Conservation (phyloP, 2,329 filamentous ascomycete species). For the Ilyonectria sp. region DNA sequence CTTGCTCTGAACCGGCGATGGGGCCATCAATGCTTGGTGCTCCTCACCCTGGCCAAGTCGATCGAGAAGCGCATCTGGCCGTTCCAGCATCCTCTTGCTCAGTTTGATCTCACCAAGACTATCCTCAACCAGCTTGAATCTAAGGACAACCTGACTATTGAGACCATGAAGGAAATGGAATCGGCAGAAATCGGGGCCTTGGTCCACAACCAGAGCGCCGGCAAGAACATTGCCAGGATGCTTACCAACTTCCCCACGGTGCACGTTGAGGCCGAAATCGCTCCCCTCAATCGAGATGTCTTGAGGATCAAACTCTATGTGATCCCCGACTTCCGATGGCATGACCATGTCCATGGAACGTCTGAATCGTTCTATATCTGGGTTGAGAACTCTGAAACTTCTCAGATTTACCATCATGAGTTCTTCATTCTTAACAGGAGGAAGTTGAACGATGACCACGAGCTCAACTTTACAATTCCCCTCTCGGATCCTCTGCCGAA, state of each 20-base stretch:
- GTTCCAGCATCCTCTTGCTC: constrained; percentile 93
- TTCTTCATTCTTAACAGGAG: constrained; percentile 93
- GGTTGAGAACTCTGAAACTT: constrained; percentile 98
- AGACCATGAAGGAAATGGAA: constrained; percentile 93
- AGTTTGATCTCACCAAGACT: constrained; percentile 91
- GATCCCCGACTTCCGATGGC: constrained; percentile 94
- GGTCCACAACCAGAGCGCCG: constrained; percentile 92
- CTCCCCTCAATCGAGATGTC: constrained; percentile 94
- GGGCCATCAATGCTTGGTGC: constrained; percentile 94
- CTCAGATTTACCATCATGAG: constrained; percentile 97
- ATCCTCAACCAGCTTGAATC: constrained; percentile 88
- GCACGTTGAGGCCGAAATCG: constrained; percentile 92
- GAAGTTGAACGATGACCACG: constrained; percentile 96
- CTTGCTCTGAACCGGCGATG: constrained; percentile 95
- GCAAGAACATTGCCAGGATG: constrained; percentile 83
- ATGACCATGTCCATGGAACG: constrained; percentile 91
- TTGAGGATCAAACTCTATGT: constrained; percentile 90
- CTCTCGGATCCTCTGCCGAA: constrained; percentile 92
- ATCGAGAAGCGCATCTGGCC: constrained; percentile 98
- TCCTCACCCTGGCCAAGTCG: constrained; percentile 94
- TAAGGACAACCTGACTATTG: constrained; percentile 83
- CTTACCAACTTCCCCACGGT: constrained; percentile 94
- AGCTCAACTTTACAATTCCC: constrained; percentile 97
- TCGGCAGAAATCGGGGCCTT: constrained; percentile 89
- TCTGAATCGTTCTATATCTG: constrained; percentile 99